Base-by-base conservation (phyloP, 2,329 filamentous ascomycete species). In the Nigrospora sphaerica region DNA sequence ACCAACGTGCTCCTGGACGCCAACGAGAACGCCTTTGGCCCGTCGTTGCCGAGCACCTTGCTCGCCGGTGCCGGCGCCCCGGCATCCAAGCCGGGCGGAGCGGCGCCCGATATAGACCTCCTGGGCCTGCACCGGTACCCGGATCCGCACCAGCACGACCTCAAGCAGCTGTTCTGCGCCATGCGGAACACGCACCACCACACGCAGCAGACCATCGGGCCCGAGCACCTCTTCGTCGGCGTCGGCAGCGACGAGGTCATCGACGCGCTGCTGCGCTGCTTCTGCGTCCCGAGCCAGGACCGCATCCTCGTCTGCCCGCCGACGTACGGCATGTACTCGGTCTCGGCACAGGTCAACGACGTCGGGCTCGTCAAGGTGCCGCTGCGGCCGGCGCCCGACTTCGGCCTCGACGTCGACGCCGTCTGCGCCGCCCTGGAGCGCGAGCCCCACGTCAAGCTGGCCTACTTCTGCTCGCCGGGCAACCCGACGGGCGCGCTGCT, bases 301-400 rank as follows among this genome's bases (percentile, higher is more conserved):
- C 89, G 87, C 62, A 95, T 98, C 62, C 78, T 98, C 33, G 92
- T 89, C 37, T 97, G 92, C 62, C 93, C 93, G 16, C 93, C 93
- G 1, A 98, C 93, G 1, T 98, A 98, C 65, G 93, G 93, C 69
- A 98, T 98, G 93, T 98, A 98, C 73, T 75, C 81, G 40, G 93
- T 98, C 16, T 95, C 88, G 7, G 93, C 93, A 1, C 86, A 95
- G 62, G 85, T 96, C 55, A 98, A 98, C 71, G 93, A 97, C 61
- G 76, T 98, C 17, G 77, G 77, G 39, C 80, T 97, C 23, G 85
- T 95, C 56, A 88, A 86, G 62, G 83, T 97, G n/a, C 90, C 91
- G 0, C 74, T 97, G 18, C 77, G 87, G 41, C 75, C 78, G 1
- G 78, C 82, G 2, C 83, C 88, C 2, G 73, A 67, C 5, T 98